A percentile compares a stretch with the other conserved stretches of the same genome.
These are phyloP conservation scores for Lachnellula willkommii DNA, from an alignment of 2,329 filamentous ascomycete species.

Conservation along the genomic window DNA sequence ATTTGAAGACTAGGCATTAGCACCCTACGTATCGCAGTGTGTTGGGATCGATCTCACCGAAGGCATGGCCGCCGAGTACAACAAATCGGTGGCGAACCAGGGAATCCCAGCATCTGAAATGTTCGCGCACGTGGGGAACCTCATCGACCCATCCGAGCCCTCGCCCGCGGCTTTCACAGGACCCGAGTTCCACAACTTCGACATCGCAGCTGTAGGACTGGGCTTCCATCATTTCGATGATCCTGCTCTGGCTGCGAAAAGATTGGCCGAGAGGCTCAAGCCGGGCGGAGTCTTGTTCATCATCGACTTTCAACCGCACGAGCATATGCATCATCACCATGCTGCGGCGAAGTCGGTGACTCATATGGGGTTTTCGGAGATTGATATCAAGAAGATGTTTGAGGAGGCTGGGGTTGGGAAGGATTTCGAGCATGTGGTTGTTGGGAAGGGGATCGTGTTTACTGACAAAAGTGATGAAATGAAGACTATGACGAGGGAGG, in stretches of 20 bases:
- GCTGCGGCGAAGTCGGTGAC: conserved; percentile 50
- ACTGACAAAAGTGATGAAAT: conserved; percentile 4
- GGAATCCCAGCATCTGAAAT: conserved; percentile 49
- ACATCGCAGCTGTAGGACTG: conserved; percentile 57
- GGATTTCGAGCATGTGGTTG: conserved; percentile 47
- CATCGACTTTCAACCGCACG: conserved; percentile 60
- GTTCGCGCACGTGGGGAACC: conserved; percentile 52
- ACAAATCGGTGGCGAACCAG: conserved; percentile 51
- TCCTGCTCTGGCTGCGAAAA: conserved; percentile 51
- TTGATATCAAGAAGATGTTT: conserved; percentile 56
- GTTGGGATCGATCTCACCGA: conserved; percentile 66
- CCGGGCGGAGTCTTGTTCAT: conserved; percentile 63
- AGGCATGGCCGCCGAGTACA: conserved; percentile 66
- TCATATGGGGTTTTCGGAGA: conserved; percentile 60
- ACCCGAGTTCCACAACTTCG: conserved; percentile 60
- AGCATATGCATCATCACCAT: conserved; percentile 16
- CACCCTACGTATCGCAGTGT: conserved; percentile 56
- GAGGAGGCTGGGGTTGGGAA: conserved; percentile 53
- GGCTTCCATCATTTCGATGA: conserved; percentile 66
- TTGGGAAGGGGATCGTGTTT: conserved; percentile 29
- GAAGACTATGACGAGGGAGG: conserved; percentile 14
- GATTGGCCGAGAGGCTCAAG: conserved; percentile 56
- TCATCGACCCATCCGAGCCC: conserved; percentile 42
- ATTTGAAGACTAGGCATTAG: conserved; percentile 43
- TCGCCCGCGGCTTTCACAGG: conserved; percentile 49